Percentiles rank a stretch among this genome's conserved stretches.
phyloP scores from a whole-genome alignment of 345 rosid genomes.

The Clarkia xantiana region DNA sequence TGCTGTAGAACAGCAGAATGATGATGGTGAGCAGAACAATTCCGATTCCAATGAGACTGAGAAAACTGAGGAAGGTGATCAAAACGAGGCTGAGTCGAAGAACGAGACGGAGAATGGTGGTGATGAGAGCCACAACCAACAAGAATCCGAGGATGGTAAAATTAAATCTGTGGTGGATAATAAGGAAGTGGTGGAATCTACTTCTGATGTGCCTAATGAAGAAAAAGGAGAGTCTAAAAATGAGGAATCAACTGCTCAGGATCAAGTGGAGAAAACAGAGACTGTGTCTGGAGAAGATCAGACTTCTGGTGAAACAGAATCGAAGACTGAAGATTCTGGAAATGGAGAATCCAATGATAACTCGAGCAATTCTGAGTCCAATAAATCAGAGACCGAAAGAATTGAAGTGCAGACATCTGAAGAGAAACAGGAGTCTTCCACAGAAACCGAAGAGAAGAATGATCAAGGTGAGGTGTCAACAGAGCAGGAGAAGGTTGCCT shows the following conservation, averaged over 20 bases:
- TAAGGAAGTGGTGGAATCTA: constrained; percentile 2
- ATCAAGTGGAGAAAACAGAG: too few relatives aligned
- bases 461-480: constrained; percentile 10
- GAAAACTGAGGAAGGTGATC: background rate
- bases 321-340: constrained; percentile 22
- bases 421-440: constrained; percentile 4
- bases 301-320: constrained; percentile 19
- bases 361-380: constrained; percentile 12
- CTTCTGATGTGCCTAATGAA: constrained; percentile 16
- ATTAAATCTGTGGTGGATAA: background rate
- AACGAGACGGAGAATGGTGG: background rate
- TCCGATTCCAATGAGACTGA: background rate
- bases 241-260: too few relatives aligned
- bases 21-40: constrained; percentile 5
- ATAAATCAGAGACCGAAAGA: constrained; percentile 12
- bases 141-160: background rate
- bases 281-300: constrained; percentile 24
- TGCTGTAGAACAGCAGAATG: constrained; percentile 40
- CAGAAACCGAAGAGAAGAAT: constrained; percentile 7
- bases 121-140: background rate
- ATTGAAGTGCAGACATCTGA: constrained; percentile 6
- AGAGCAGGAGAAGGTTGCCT: constrained; percentile 13
- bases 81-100: too few relatives aligned
- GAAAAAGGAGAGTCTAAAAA: constrained; percentile 4
- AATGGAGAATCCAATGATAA: constrained; percentile 16